Evolutionary conservation across 2,329 filamentous ascomycete species (phyloP).

Genomic region (Trichoderma gracile): DNA sequence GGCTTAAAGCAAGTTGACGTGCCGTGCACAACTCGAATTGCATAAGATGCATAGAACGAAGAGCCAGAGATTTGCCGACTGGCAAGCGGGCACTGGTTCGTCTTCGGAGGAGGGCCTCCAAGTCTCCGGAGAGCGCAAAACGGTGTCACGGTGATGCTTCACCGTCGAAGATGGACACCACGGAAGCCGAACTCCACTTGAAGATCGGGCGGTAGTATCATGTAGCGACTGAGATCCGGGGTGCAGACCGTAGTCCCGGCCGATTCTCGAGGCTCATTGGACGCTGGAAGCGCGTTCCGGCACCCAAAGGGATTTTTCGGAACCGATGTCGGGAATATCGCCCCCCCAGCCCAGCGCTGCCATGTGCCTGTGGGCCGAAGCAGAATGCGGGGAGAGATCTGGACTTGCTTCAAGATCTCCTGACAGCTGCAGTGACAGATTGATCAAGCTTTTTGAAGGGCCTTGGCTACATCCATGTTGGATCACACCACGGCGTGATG

Average conservation of each 20-base stretch:
- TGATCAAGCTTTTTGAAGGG: not conserved
- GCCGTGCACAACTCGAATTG: not conserved
- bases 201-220: conserved; percentile 29
- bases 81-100: not conserved
- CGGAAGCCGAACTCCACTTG: conserved; percentile 32
- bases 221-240: conserved; percentile 27
- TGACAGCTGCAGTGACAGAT: not conserved
- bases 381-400: conserved; percentile 24
- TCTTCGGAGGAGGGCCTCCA: not conserved
- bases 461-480: not conserved
- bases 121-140: not conserved
- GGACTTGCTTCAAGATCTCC: conserved; percentile 4
- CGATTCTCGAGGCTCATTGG: conserved; percentile 28
- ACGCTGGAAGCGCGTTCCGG: conserved; percentile 29
- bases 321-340: conserved; percentile 25
- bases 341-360: conserved; percentile 11
- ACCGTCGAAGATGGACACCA: conserved; percentile 16
- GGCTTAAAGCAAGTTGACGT: conserved; percentile 22
- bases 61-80: conserved; percentile 25
- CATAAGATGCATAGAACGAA: conserved; percentile 3
- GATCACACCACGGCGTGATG: conserved; percentile 8
- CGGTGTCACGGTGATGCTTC: conserved; percentile 3
- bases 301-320: conserved; percentile 34
- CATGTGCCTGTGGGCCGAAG: conserved; percentile 26
- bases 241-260: conserved; percentile 26